Evolutionary conservation across 176 grass and related monocot genomes (phyloP).

Genomic region (Tillandsia fasciculata): DNA sequence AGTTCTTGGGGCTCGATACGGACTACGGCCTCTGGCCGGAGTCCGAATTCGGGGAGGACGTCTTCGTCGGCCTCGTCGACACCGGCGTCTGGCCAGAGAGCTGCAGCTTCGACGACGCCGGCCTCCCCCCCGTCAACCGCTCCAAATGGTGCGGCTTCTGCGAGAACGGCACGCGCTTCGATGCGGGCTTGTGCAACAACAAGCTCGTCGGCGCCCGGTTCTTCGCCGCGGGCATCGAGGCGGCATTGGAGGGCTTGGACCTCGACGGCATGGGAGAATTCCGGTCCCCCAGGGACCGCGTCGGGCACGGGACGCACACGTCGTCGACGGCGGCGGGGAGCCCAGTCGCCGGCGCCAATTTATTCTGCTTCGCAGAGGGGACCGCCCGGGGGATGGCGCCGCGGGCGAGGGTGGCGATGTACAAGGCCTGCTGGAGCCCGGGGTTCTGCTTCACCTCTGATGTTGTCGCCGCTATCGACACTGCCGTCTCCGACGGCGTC

Average conservation of each 20-base stretch:
- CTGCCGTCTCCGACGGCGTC: conserved; percentile 27
- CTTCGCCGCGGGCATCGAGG: not conserved
- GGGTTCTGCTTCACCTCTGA: rapidly evolving
- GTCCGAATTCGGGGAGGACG: conserved; percentile 26
- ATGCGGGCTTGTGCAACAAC: conserved; percentile 31
- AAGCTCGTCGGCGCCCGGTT: conserved; percentile 25
- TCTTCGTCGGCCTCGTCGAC: conserved; percentile 36
- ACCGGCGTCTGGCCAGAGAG: conserved; percentile 34
- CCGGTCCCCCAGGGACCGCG: not conserved
- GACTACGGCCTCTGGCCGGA: conserved; percentile 23
- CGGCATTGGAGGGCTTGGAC: not conserved
- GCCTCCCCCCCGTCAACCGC: conserved; percentile 14
- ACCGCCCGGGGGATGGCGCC: conserved; percentile 17
- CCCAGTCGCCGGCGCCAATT: not conserved
- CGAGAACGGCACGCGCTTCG: conserved; percentile 15
- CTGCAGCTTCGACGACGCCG: conserved; percentile 28
- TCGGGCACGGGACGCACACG: conserved; percentile 30
- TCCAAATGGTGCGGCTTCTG: conserved; percentile 22
- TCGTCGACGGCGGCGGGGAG: conserved; percentile 20
- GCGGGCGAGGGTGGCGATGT: conserved; percentile 26
- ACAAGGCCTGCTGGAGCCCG: conserved; percentile 18
- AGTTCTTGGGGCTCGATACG: conserved; percentile 32
- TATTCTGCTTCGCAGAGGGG: conserved; percentile 5
- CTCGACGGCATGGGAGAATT: not conserved
- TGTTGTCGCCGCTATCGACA: conserved; percentile 12